Conservation (phyloP, 1,284 basidiomycete species). For the Grifola frondosa region DNA sequence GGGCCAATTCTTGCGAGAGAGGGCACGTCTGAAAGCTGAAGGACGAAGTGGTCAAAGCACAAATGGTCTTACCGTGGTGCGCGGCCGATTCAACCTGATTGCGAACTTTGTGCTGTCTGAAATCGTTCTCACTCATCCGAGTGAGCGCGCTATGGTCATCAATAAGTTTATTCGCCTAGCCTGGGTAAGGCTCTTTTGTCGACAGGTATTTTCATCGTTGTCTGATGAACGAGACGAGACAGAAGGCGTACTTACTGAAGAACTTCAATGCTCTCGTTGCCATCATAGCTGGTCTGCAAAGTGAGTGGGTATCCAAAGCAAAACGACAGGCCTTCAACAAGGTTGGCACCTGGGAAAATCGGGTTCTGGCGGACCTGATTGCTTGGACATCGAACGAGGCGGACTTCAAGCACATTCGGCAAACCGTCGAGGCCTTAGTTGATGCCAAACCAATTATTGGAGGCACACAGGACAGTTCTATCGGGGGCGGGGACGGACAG, state of each 20-base stretch:
- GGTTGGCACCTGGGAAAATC: slow-evolving; percentile 71
- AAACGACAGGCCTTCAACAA: slow-evolving; percentile 70
- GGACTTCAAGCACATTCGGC: slow-evolving; percentile 77
- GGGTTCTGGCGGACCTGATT: slow-evolving; percentile 76
- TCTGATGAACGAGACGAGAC: no score
- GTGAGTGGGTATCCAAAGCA: slow-evolving; percentile 67
- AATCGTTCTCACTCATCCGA: slow-evolving; percentile 66
- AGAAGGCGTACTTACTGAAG: slow-evolving; percentile 83
- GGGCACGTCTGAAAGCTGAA: slow-evolving; percentile 69
- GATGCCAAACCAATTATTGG: slow-evolving; percentile 60
- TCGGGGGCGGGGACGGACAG: slow-evolving; percentile 45
- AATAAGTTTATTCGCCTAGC: slow-evolving; percentile 85
- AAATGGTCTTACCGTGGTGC: slow-evolving; percentile 70
- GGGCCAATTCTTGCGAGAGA: slow-evolving; percentile 77
- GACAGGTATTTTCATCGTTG: slow-evolving; percentile 2
- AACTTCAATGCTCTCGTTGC: slow-evolving; percentile 84
- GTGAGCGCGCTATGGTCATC: slow-evolving; percentile 67
- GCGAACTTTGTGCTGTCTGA: slow-evolving; percentile 84
- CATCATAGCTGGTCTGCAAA: slow-evolving; percentile 77
- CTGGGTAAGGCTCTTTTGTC: slow-evolving; percentile 57
- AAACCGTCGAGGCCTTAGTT: slow-evolving; percentile 61
- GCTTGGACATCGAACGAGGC: slow-evolving; percentile 65
- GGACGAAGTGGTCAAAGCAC: slow-evolving; percentile 57
- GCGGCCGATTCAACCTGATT: slow-evolving; percentile 87
- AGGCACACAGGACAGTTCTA: slow-evolving; percentile 48